Base-by-base conservation (phyloP, 1,284 basidiomycete genomes). In the Ceratobasidium sp. region DNA sequence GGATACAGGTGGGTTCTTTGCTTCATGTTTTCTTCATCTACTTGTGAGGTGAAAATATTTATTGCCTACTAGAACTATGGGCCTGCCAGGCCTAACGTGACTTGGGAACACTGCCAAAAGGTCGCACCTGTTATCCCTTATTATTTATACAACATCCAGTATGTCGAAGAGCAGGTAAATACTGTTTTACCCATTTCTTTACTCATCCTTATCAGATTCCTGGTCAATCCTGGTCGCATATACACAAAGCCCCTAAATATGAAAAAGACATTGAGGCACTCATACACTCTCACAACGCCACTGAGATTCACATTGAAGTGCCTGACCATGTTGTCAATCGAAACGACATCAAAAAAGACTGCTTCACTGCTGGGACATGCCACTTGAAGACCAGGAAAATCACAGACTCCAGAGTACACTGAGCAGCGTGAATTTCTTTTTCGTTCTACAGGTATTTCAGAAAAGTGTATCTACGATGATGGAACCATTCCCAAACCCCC, bases 111-210 rank as follows among this genome's bases (percentile, higher is more conserved):
- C 3, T 14, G 33, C 25, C 7, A 14, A 40, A 48, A 46, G 61
- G n/a, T 63, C 3, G 42, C 61, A 16, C 61, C 61, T 16, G 61
- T 21, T 1, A 63, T 63, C 16, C 61, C 61, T 12, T 49, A 44
- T n/a, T 63, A 33, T 18, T 1, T 25, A 9, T 4, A 63, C 18
- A 46, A 25, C 2, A 25, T 63, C 3, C n/a, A 63, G 28, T 28
- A 49, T 63, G 28, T 63, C 12, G 61, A 63, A 30, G 38, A 18
- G 14, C 36, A 60, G 58, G 58, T 42, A 36, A 56, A n/a, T 36
- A n/a, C 18, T 30, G 5, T 6, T 33, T 3, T 33, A 3, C 6
- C 30, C n/a, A 7, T 9, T 28, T 4, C 16, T 38, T 23, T 44
- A 44, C 42, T 44, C 5, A 11, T 25, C 4, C 16, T n/a, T 38